These are phyloP conservation scores for Microbotryum lychnidis-dioicae DNA, from an alignment of 1,284 basidiomycete genomes.

Conservation along the genomic window DNA sequence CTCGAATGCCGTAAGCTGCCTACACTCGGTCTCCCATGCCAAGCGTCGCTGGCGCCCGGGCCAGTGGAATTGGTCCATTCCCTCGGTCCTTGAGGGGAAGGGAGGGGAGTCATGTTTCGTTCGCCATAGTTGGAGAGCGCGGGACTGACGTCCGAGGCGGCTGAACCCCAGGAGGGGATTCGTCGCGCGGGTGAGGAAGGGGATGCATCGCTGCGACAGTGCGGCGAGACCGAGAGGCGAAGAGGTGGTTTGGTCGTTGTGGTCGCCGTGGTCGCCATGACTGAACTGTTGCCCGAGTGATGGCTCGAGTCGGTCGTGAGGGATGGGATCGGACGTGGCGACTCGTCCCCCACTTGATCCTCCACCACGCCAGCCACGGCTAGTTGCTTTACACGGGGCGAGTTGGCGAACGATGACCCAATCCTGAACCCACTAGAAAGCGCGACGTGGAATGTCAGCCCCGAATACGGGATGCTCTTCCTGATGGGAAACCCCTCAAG, in stretches of 20 bases:
- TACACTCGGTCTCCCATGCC: background rate
- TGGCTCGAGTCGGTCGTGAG: too few relatives aligned
- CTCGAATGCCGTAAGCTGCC: background rate
- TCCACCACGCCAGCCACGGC: too few relatives aligned
- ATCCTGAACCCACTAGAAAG: too few relatives aligned
- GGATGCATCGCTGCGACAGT: background rate
- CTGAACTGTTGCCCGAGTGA: too few relatives aligned
- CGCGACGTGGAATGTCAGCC: too few relatives aligned
- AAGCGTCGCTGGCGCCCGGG: background rate
- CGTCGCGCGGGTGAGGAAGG: slow-evolving; percentile 4
- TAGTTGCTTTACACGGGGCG: too few relatives aligned
- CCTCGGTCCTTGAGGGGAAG: slow-evolving; percentile 9
- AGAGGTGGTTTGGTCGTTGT: slow-evolving; percentile 5
- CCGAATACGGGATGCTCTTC: too few relatives aligned
- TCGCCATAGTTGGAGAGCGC: slow-evolving; percentile 9
- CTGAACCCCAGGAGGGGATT: slow-evolving; percentile 23
- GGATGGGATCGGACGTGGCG: too few relatives aligned
- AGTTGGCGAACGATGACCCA: too few relatives aligned
- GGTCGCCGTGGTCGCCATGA: too few relatives aligned
- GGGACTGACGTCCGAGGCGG: slow-evolving; percentile 8
- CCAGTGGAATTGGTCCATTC: background rate
- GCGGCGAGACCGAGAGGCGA: slow-evolving; percentile 10
- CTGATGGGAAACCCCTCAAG: too few relatives aligned
- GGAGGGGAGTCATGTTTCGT: slow-evolving; percentile 13
- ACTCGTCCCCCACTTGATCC: too few relatives aligned